Evolutionary conservation across 768 basidiomycete genomes (phyloP), one percentile per base, ranked within the genome.

Genomic region (Fomitopsis serialis): DNA sequence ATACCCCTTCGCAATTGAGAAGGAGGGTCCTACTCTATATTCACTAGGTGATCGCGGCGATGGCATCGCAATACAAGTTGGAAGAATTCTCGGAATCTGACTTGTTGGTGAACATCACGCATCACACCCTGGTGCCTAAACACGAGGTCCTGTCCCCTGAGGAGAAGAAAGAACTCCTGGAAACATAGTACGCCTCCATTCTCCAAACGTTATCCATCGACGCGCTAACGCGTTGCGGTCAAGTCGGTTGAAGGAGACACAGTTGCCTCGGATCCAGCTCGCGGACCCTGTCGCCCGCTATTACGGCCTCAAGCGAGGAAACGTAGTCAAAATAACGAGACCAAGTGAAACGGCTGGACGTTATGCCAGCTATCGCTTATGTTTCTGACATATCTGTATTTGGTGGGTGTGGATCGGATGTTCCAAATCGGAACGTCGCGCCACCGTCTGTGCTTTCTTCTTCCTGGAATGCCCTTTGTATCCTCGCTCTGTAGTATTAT

Each of bases 81-180:
- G 97, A 98, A 67, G 95, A 97, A 61, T 99, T 98, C 68, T 89
- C 94, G 19, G 97, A 98, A 71, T 83, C 94, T 11, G 96, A 98
- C 69, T 75, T 99, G 17, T 79, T 98, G 6, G 97, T 99, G 59
- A 99, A 99, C 71, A 98, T 99, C 64, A 93, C 92, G 5, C 88
- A 93, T 63, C 97, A 99, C 66, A 89, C 89, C 21, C 79, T 99
- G 35, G 97, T 99, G 1, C 97, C 97, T 44, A 82, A 80, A 55
- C 97, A 99, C 67, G 87, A 95, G 59, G 85, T 98, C 54, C 78
- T 98, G 57, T 79, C 81, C 13, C 70, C 80, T 24, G 90, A 94
- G 57, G 87, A 97, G 67, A 99, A 98, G 76, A 86, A 83, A 65
- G 68, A 79, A 21, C 73, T 99, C 51, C 75, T 99, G 53, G 84